A percentile compares a stretch with the other conserved stretches of the same genome.
Conservation (phyloP, 1,139 yeast species). For the Yamadazyma friedrichii region DNA sequence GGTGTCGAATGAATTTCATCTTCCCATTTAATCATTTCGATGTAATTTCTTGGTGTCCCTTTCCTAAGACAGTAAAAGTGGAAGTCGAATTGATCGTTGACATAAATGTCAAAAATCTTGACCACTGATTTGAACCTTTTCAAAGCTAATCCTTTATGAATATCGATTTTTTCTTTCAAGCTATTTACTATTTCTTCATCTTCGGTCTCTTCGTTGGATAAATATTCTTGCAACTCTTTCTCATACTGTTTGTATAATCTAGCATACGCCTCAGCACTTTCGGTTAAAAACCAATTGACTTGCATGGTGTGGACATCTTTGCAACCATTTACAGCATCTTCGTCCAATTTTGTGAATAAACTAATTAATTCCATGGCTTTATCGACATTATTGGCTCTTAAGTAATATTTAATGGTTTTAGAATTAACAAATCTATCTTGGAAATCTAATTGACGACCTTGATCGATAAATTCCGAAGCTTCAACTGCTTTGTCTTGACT, state of each 20-base stretch:
- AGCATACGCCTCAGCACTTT: slow-evolving; percentile 78
- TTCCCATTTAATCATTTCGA: slow-evolving; percentile 78
- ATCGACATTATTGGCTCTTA: slow-evolving; percentile 77
- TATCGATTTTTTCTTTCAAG: slow-evolving; percentile 33
- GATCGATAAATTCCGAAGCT: slow-evolving; percentile 66
- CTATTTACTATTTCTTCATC: slow-evolving; percentile 31
- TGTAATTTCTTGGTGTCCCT: slow-evolving; percentile 85
- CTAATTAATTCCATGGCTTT: slow-evolving; percentile 75
- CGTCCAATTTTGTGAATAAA: slow-evolving; percentile 81
- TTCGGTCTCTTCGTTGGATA: slow-evolving; percentile 6
- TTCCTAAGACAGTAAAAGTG: slow-evolving; percentile 89
- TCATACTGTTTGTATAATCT: slow-evolving; percentile 32
- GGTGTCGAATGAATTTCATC: slow-evolving; percentile 70
- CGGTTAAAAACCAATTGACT: slow-evolving; percentile 85
- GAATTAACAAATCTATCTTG: slow-evolving; percentile 93
- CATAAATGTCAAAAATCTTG: slow-evolving; percentile 67
- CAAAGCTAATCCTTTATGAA: slow-evolving; percentile 67
- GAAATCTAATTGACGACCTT: slow-evolving; percentile 73
- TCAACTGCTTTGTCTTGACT: slow-evolving; percentile 58
- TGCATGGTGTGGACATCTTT: slow-evolving; percentile 88
- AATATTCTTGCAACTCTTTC: slow-evolving; percentile 10
- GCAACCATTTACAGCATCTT: slow-evolving; percentile 71
- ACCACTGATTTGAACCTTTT: slow-evolving; percentile 74
- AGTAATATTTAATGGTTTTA: slow-evolving; percentile 77
- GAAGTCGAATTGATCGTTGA: slow-evolving; percentile 88